Evolutionary conservation across 148 eudicot species (phyloP).

Genomic region (Vaccinium corymbosum): DNA sequence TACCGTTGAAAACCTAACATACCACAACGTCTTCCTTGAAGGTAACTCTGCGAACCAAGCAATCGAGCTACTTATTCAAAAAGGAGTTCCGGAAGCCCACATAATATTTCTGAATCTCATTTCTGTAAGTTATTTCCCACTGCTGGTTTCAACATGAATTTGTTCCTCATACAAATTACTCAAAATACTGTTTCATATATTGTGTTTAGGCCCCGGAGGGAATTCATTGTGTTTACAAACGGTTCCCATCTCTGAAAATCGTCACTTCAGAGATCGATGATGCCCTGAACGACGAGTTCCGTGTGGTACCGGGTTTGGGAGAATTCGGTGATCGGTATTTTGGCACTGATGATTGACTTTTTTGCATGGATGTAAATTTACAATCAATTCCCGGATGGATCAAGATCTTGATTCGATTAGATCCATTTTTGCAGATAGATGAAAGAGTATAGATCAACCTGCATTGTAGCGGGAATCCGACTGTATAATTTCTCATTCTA

Average conservation of each 20-base stretch:
- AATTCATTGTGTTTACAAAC: slow-evolving; percentile 74
- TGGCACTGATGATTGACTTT: slow-evolving; percentile 79
- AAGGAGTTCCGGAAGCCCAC: slow-evolving; percentile 97
- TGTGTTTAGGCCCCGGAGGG: slow-evolving; percentile 85
- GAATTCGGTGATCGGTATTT: slow-evolving; percentile 98
- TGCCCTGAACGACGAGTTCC: slow-evolving; percentile 70
- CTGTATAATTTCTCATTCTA: neutral
- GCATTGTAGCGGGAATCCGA: neutral
- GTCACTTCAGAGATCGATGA: slow-evolving; percentile 94
- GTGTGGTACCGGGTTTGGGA: slow-evolving; percentile 92
- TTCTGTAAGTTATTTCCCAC: slow-evolving; percentile 50
- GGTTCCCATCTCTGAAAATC: slow-evolving; percentile 79
- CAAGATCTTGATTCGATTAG: neutral
- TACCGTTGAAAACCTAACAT: neutral
- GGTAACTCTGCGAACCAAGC: slow-evolving; percentile 98
- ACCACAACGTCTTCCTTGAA: slow-evolving; percentile 26
- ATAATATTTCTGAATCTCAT: slow-evolving; percentile 89
- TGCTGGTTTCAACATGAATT: neutral
- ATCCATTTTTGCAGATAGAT: neutral
- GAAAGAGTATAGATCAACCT: neutral
- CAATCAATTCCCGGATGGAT: neutral
- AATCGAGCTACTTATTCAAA: slow-evolving; percentile 78
- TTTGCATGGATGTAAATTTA: neutral
- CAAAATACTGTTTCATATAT: neutral
- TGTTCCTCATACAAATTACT: neutral